Conservation (phyloP, 1,139 yeast genomes). For the Meyerozyma carpophila region DNA sequence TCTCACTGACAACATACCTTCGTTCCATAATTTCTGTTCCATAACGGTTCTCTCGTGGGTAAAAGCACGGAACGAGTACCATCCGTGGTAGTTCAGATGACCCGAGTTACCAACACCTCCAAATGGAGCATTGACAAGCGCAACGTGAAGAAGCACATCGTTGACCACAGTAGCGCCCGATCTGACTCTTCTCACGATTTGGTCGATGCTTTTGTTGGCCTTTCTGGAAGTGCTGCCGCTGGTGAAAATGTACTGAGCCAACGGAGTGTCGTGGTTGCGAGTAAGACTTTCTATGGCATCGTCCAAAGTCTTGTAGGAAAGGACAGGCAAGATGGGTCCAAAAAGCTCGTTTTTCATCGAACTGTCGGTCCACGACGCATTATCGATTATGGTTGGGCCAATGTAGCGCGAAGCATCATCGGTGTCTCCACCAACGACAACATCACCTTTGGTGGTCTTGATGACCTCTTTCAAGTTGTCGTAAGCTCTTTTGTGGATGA, state of each 20-base stretch:
- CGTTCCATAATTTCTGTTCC: conserved; percentile 66
- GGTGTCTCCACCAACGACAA: conserved; percentile 53
- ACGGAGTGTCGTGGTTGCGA: conserved; percentile 71
- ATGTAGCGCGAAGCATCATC: conserved; percentile 46
- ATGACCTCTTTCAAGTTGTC: conserved; percentile 44
- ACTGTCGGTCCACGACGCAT: conserved; percentile 60
- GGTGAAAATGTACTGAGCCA: conserved; percentile 76
- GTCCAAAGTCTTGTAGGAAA: conserved; percentile 48
- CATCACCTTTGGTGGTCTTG: conserved; percentile 49
- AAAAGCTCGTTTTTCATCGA: conserved; percentile 75
- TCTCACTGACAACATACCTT: conserved; percentile 50
- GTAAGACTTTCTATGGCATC: conserved; percentile 45
- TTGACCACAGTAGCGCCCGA: conserved; percentile 74
- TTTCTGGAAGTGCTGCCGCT: conserved; percentile 27
- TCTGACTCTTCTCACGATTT: conserved; percentile 50
- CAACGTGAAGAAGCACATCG: conserved; percentile 72
- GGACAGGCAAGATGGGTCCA: conserved; percentile 80
- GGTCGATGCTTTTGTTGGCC: conserved; percentile 45
- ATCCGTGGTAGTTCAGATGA: conserved; percentile 76
- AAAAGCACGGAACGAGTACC: conserved; percentile 64
- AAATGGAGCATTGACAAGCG: conserved; percentile 70
- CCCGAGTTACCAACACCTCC: conserved; percentile 93
- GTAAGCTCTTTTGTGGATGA: conserved; percentile 59
- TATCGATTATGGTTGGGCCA: conserved; percentile 69
- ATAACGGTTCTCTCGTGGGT: conserved; percentile 71